Conservation (phyloP, 768 basidiomycete genomes). For the Hypsizygus marmoreus region DNA sequence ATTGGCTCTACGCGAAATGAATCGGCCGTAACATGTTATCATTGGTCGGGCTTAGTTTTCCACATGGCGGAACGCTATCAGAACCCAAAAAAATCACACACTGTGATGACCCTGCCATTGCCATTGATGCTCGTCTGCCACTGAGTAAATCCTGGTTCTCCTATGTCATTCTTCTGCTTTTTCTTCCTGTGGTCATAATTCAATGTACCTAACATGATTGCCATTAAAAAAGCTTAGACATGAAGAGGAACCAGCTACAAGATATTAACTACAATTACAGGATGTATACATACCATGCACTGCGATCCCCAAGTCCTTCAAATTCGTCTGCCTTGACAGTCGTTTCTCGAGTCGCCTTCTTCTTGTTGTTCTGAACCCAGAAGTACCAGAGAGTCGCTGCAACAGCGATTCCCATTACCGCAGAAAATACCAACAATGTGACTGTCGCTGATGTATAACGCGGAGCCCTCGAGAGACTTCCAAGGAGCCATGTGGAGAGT, state of each 20-base stretch:
- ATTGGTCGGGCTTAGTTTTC: no score
- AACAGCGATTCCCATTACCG: slow-evolving; percentile 26
- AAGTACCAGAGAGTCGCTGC: slow-evolving; percentile 30
- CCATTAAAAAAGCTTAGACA: neutral
- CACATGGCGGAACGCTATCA: no score
- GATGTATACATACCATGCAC: slow-evolving; percentile 39
- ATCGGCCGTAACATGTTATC: no score
- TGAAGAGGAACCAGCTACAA: neutral
- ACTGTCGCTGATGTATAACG: slow-evolving; percentile 37
- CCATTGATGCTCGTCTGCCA: no score
- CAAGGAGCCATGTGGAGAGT: slow-evolving; percentile 44
- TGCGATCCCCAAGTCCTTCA: slow-evolving; percentile 32
- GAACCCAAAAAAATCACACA: no score
- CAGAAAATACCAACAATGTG: slow-evolving; percentile 20
- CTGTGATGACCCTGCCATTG: no score
- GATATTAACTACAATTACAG: slow-evolving; percentile 22
- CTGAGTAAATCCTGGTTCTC: no score
- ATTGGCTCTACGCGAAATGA: no score
- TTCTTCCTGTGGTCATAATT: no score
- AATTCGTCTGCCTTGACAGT: slow-evolving; percentile 27
- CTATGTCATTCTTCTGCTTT: no score
- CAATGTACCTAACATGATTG: no score
- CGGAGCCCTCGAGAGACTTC: slow-evolving; percentile 35
- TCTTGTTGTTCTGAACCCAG: slow-evolving; percentile 28
- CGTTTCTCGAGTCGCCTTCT: slow-evolving; percentile 25